Evolutionary conservation across 1,284 basidiomycete genomes (phyloP), one percentile per base, ranked within the genome.

Genomic region (Hemileia vastatrix): DNA sequence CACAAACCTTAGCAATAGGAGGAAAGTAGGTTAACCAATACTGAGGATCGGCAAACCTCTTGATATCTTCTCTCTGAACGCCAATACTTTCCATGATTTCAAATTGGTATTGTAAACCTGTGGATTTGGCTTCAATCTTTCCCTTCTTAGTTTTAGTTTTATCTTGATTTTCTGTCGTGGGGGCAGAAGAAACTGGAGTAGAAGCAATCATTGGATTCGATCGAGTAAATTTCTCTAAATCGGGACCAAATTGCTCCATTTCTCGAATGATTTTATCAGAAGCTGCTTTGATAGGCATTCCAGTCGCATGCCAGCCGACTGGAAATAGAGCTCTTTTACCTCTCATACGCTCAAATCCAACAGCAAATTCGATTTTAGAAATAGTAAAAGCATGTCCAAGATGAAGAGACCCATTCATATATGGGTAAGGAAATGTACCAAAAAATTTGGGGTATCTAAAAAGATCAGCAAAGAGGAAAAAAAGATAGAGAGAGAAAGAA

Each of bases 381-480:
- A 98, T 90, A 47, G 93, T 94, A 79, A 99, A 99, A 0, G 89
- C 94, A 78, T 99, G 95, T 47, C 95, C 95, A 36, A 98, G 82
- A 77, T 99, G 95, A 69, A 98, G 82, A 67, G 87, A 88, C 54
- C 95, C 95, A 76, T 99, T 99, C 91, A 97, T 97, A 82, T 99
- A 99, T 1, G 75, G 71, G 62, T 73, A 76, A 49, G 59, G 59
- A 54, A 60, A 60, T 52, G 58, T 60, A 1, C 51, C 58, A 40
- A 60, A 60, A 40, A 60, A 60, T 48, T 60, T 60, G 24, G 58
- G 58, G 33, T 60, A 60, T 54, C 58, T 60, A 54, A 8, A 36
- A 36, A 36, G 31, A 5, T 27, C n/a, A 33, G n/a, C n/a, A n/a
- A n/a, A n/a, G n/a, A n/a, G n/a, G n/a, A n/a, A n/a, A n/a, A n/a